These are phyloP conservation scores for Euryodendron excelsum DNA, from an alignment of 148 eudicot species.

Conservation along the genomic window DNA sequence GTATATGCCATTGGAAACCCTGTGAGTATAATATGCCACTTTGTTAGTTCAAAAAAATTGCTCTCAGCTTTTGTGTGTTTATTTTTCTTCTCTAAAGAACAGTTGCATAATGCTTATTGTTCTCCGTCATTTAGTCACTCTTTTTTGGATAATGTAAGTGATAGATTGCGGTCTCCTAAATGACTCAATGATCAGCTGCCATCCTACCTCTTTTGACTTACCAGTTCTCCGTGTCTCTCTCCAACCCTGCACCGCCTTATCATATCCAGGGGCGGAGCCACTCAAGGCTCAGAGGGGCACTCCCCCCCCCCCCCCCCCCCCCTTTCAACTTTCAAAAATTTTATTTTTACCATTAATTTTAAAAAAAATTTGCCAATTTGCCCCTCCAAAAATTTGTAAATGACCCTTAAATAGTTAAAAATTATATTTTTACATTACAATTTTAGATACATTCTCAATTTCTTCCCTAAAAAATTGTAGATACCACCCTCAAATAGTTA, in stretches of 20 bases:
- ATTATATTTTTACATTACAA: no score
- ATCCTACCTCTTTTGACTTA: background rate
- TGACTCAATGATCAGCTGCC: background rate
- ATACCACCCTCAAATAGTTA: no score
- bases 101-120: background rate
- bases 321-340: no score
- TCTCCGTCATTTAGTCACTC: background rate
- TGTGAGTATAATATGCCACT: slow-evolving; percentile 42
- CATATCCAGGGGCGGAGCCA: no score
- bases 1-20: slow-evolving; percentile 98
- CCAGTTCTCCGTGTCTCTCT: background rate
- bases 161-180: background rate
- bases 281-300: no score
- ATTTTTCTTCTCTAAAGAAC: background rate
- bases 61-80: background rate
- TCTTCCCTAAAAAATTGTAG: no score
- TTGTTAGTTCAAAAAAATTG: background rate
- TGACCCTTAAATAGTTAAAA: no score
- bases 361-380: no score
- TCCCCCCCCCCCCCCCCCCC: no score
- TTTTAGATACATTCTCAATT: no score
- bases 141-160: background rate
- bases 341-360: no score
- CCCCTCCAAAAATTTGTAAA: no score
- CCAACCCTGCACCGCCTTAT: background rate